Evolutionary conservation across 2,329 filamentous ascomycete species (phyloP).

Genomic region (Immersiporthe knoxdaviesiana): DNA sequence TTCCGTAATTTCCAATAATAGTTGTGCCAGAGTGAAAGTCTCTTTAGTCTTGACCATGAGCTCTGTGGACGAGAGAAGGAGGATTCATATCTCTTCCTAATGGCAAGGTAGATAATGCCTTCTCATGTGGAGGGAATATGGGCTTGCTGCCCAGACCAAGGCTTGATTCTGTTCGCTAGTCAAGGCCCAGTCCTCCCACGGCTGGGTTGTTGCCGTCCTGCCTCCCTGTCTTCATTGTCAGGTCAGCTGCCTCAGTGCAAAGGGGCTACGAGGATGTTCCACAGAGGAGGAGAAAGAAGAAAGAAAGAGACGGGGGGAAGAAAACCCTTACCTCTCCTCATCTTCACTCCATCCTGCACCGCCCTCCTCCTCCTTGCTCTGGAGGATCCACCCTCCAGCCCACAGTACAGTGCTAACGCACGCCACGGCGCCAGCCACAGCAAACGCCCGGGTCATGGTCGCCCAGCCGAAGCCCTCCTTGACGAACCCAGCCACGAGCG

Average conservation of each 20-base stretch:
- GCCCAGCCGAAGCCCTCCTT: conserved; percentile 8
- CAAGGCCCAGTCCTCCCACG: conserved; percentile 7
- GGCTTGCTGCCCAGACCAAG: conserved; percentile 1
- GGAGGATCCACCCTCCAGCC: conserved; percentile 9
- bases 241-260: conserved; percentile 2
- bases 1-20: not conserved
- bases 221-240: conserved; percentile 1
- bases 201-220: not conserved
- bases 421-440: conserved; percentile 9
- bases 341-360: not conserved
- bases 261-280: not conserved
- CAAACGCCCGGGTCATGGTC: conserved; percentile 13
- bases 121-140: not conserved
- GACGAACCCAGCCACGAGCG: conserved; percentile 3
- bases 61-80: not conserved
- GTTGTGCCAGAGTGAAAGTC: not conserved
- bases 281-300: no score
- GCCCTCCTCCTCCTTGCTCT: conserved; percentile 1
- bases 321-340: conserved; percentile 5
- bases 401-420: conserved; percentile 5
- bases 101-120: not conserved
- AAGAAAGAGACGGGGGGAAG: not conserved
- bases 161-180: conserved; percentile 1
- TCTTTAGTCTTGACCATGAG: not conserved
- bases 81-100: not conserved